Percentiles rank a stretch among this genome's conserved stretches.
Evolutionary conservation across 2,329 filamentous ascomycete genomes (phyloP).

Genomic region (Fusarium annulatum): DNA sequence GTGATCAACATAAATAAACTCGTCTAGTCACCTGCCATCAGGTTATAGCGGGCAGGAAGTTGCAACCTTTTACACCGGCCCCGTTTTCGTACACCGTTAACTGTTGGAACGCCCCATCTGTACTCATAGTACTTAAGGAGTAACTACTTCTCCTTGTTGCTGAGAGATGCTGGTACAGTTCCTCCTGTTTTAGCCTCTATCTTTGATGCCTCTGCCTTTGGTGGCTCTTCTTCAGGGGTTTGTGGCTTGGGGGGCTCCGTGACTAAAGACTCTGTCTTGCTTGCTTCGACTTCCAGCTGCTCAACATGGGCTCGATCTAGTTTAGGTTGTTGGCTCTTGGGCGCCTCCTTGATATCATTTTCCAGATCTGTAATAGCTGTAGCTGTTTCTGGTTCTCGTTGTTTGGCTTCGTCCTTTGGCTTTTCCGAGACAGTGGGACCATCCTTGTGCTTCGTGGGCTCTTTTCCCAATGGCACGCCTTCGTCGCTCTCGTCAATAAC

Average conservation of each 20-base stretch:
- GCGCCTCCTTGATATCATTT: background rate
- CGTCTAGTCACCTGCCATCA: constrained; percentile 30
- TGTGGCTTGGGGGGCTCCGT: background rate
- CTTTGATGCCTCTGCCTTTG: background rate
- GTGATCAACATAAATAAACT: constrained; percentile 33
- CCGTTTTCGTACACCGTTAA: background rate
- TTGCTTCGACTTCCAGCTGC: background rate
- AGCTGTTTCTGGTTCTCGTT: background rate
- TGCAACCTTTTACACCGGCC: background rate
- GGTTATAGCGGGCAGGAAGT: constrained; percentile 6
- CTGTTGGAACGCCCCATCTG: background rate
- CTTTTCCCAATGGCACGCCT: background rate
- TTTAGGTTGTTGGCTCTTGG: constrained; percentile 7
- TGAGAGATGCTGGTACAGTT: background rate
- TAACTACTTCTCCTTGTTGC: constrained; percentile 11
- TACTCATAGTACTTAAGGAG: background rate
- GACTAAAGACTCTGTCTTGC: background rate
- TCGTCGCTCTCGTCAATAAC: constrained; percentile 47
- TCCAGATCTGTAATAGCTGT: background rate
- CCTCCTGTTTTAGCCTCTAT: background rate
- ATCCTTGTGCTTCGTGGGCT: background rate
- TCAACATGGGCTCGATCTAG: background rate
- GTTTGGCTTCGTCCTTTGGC: background rate
- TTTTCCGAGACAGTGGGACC: background rate
- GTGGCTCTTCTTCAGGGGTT: background rate